Evolutionary conservation across 768 basidiomycete species (phyloP), one percentile per base, ranked within the genome.

Genomic region (Termitomyces sp.): DNA sequence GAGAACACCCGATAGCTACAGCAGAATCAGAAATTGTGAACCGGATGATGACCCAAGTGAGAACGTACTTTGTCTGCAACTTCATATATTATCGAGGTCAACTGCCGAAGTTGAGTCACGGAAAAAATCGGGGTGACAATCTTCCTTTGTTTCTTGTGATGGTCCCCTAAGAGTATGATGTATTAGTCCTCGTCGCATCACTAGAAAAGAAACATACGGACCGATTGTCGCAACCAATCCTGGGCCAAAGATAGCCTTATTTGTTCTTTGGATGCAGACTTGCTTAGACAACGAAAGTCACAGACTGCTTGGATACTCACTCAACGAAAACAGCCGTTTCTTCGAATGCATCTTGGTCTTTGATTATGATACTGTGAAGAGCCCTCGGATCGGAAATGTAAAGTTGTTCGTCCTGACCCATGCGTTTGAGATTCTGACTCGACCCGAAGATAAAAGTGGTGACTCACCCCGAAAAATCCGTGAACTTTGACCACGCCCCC

Each of bases 361-460:
- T 82, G 10, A 77, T 46, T 14, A 81, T 62, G 40, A 83, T 79
- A 32, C 71, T 75, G 39, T 81, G 77, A 24, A 83, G 64, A 1
- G 82, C 82, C 14, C 66, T 68, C 1, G 82, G 79, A 62, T 84
- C 82, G 50, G 71, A 75, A 5, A 83, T 70, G 58, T 81, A 82
- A 2, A 84, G 67, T 64, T 80, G 76, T 57, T 78, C 76, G 53
- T 79, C 76, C 80, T 82, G 57, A 33, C 42, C n/a, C 24, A 45
- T 39, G 12, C 7, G 26, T 20, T 54, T 34, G 5, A 54, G 32
- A 27, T 39, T 40, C 46, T 22, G 36, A 39, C 12, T 33, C 22
- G 36, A 5, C 24, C 14, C 30, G 27, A 24, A 10, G 20, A 6
- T 18, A 27, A 46, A 51, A 13, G 8, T 33, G 49, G 32, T 26